phyloP scores from a whole-genome alignment of 2,329 filamentous ascomycete genomes.

The Atkinsonella texensis region DNA sequence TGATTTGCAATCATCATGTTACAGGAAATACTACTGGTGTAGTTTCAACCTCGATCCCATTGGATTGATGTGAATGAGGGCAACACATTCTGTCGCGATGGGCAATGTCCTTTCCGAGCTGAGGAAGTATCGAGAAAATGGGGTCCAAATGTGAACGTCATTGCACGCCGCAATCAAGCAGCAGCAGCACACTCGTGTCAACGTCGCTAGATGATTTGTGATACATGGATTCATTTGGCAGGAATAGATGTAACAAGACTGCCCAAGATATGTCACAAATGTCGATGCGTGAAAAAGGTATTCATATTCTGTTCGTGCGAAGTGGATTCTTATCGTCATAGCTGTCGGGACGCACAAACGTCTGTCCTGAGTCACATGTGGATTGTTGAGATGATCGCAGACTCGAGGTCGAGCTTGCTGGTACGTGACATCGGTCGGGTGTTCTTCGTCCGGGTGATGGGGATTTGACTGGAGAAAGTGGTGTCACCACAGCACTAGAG shows the following conservation, averaged over 20 bases:
- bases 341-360: constrained; percentile 21
- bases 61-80: no score
- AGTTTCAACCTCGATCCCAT: neutral
- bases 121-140: no score
- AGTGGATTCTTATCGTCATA: constrained; percentile 39
- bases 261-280: neutral
- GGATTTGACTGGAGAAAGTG: constrained; percentile 22
- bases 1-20: neutral
- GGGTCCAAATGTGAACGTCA: no score
- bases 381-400: constrained; percentile 33
- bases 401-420: constrained; percentile 43
- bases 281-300: neutral
- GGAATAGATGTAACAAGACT: neutral
- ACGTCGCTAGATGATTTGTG: no score
- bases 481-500: constrained; percentile 41
- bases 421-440: constrained; percentile 43
- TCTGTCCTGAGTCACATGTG: constrained; percentile 32
- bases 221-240: no score
- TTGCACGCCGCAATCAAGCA: no score
- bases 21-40: neutral
- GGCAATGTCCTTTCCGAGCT: no score
- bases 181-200: no score
- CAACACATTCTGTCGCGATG: no score
- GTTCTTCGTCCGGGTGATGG: constrained; percentile 27
- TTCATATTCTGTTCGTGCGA: constrained; percentile 40